Evolutionary conservation across 305 asterid genomes (phyloP), one percentile per base, ranked within the genome.

Genomic region (Fraxinus latifolia): DNA sequence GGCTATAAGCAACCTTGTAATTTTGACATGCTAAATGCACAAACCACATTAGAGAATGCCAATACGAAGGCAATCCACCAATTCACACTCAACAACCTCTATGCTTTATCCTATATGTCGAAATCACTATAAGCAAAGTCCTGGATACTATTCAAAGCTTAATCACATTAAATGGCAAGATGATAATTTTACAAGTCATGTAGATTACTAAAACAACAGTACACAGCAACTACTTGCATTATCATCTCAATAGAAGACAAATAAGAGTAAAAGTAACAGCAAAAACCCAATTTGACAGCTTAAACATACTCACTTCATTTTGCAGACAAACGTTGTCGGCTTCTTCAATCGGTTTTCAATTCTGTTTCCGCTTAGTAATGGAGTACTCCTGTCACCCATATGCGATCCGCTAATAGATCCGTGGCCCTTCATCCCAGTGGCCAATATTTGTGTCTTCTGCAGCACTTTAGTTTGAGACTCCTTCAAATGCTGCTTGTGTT

Each of bases 271-370:
- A 17, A 62, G 81, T 74, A 68, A 21, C 12, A 72, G 44, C 78
- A 78, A 31, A 31, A 34, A 60, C 68, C 71, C 58, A 78, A 75
- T 83, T 65, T 71, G 74, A 81, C 68, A 68, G 86, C 67, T 47
- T 37, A 68, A 50, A 78, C 53, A 86, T 73, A 95, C 98, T 93
- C 87, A 96, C 99, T 94, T 94, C 90, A 96, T 84, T 93, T 96
- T 96, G 97, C 99, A 96, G 85, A 96, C 91, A 83, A 96, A 96
- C 4, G 99, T 94, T 8, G 99, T 96, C 1, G 99, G 99, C 87
- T 94, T 96, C 95, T 95, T 94, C 86, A 96, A 88, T 77, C 98
- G 94, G 86, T 95, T 96, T 80, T 96, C 98, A 5, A 90, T 86
- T 87, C 97, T 90, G 78, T 96, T 98, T n/a, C 98, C 91, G 60